Evolutionary conservation across 2,329 filamentous ascomycete genomes (phyloP).

Genomic region (Blumeriella jaapii): DNA sequence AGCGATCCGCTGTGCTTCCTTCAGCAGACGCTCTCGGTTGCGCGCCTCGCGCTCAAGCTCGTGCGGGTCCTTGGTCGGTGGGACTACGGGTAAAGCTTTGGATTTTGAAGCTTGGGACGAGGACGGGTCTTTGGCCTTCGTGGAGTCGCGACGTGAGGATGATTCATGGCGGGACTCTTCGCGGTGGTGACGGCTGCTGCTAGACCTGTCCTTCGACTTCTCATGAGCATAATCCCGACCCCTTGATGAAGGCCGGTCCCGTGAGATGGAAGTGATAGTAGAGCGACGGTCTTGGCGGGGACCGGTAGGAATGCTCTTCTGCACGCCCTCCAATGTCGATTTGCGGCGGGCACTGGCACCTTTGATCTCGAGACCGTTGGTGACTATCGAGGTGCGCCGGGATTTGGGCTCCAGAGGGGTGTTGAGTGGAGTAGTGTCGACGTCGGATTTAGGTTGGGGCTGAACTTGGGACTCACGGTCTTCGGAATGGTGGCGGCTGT

Average conservation of each 20-base stretch:
- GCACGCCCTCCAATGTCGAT: slow-evolving; percentile 13
- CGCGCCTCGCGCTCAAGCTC: slow-evolving; percentile 57
- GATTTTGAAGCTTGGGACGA: slow-evolving; percentile 2
- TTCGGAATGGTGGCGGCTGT: slow-evolving; percentile 19
- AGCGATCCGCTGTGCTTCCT: slow-evolving; percentile 56
- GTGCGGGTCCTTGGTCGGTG: slow-evolving; percentile 31
- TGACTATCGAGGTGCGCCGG: slow-evolving; percentile 13
- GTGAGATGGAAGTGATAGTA: too few relatives aligned
- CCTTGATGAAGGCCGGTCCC: slow-evolving; percentile 38
- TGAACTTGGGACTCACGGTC: slow-evolving; percentile 5
- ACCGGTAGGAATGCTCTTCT: slow-evolving; percentile 22
- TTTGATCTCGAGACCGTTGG: slow-evolving; percentile 25
- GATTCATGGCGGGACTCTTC: slow-evolving; percentile 1
- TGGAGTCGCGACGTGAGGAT: slow-evolving; percentile 3
- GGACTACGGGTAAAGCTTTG: slow-evolving; percentile 7
- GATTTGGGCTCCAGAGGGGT: slow-evolving; percentile 14
- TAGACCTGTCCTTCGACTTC: slow-evolving; percentile 12
- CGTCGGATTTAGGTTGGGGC: slow-evolving; percentile 3
- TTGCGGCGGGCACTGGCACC: slow-evolving; percentile 22
- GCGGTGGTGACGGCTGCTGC: not conserved
- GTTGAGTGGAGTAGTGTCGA: slow-evolving; percentile 2
- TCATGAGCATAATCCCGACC: slow-evolving; percentile 28
- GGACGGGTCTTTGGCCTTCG: not conserved
- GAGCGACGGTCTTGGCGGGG: slow-evolving; percentile 20
- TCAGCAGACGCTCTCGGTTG: slow-evolving; percentile 53